phyloP scores from a whole-genome alignment of 306 rosid species.

The Macrotyloma uniflorum region DNA sequence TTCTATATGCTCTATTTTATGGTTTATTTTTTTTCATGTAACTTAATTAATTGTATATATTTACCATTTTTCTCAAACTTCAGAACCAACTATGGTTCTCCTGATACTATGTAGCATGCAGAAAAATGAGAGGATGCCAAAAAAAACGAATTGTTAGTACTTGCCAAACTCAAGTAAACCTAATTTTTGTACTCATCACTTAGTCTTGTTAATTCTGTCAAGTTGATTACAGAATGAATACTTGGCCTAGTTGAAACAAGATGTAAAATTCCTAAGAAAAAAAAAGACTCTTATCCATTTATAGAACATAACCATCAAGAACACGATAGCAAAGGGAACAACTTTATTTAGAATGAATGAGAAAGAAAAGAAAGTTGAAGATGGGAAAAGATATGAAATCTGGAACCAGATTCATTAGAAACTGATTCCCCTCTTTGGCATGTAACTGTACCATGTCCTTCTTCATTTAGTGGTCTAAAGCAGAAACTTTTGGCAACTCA shows the following conservation, averaged over 20 bases:
- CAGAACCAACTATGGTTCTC: background rate
- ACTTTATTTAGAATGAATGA: conserved; percentile 17
- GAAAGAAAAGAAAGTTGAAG: background rate
- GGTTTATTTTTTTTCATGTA: background rate
- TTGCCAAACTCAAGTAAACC: background rate
- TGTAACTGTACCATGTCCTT: conserved; percentile 36
- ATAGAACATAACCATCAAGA: background rate
- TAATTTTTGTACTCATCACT: no score
- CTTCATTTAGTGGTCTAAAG: conserved; percentile 51
- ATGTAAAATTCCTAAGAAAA: background rate
- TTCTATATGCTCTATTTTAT: background rate
- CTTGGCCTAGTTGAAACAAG: background rate
- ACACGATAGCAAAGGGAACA: background rate
- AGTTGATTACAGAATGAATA: background rate
- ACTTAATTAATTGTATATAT: background rate
- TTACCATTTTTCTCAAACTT: background rate
- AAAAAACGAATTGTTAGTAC: background rate
- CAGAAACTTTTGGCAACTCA: conserved; percentile 39
- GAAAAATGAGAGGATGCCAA: background rate
- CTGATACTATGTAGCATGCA: background rate
- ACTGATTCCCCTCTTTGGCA: conserved; percentile 35
- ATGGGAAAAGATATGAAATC: conserved; percentile 22
- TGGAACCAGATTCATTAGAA: conserved; percentile 51
- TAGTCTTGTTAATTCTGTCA: no score
- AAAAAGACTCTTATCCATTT: background rate